These are phyloP conservation scores for Canariomyces notabilis DNA, from an alignment of 2,329 filamentous ascomycete genomes.

Conservation along the genomic window DNA sequence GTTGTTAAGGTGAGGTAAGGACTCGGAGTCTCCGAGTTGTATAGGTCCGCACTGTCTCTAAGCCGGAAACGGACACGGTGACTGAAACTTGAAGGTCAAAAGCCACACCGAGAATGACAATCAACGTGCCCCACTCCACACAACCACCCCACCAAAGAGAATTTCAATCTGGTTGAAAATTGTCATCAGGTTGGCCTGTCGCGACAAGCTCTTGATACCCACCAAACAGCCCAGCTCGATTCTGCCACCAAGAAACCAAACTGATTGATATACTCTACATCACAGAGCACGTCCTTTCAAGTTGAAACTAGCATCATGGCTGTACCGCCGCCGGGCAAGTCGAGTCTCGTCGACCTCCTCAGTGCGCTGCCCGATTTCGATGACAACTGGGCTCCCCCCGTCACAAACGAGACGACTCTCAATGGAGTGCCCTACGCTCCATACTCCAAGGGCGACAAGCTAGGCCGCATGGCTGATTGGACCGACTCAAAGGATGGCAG, in stretches of 20 bases:
- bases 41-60: not conserved
- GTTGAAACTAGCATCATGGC: slow-evolving; percentile 22
- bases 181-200: not conserved
- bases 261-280: too few species aligned
- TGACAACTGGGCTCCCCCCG: slow-evolving; percentile 82
- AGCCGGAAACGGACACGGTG: not conserved
- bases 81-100: not conserved
- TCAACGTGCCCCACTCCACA: slow-evolving; percentile 12
- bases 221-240: slow-evolving; percentile 11
- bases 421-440: slow-evolving; percentile 95
- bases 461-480: slow-evolving; percentile 99
- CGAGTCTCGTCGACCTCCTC: slow-evolving; percentile 55
- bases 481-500: slow-evolving; percentile 85
- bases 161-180: slow-evolving; percentile 23
- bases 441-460: slow-evolving; percentile 97
- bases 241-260: too few species aligned
- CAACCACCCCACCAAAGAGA: slow-evolving; percentile 22
- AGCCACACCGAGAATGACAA: not conserved
- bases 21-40: too few species aligned
- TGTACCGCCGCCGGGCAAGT: slow-evolving; percentile 17
- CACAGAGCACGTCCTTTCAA: not conserved
- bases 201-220: not conserved
- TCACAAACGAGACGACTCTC: slow-evolving; percentile 79
- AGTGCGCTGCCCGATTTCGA: slow-evolving; percentile 62
- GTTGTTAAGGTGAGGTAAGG: too few species aligned